phyloP scores from a whole-genome alignment of 225 moss, liverwort and hornwort species.

The Physcomitrium patens region DNA sequence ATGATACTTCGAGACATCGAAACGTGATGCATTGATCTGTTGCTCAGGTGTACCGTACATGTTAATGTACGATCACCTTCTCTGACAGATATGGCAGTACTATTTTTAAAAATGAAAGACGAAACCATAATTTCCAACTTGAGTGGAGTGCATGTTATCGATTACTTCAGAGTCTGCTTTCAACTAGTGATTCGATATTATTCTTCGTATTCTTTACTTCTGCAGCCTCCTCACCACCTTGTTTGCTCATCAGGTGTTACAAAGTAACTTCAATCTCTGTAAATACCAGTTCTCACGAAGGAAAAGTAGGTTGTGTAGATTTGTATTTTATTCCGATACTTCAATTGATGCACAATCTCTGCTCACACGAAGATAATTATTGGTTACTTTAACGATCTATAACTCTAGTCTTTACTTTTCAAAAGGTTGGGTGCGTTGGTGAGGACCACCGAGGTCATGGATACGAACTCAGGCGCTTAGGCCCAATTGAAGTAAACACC shows the following conservation, averaged over 20 bases:
- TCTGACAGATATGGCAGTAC: not conserved
- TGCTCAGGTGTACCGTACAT: not conserved
- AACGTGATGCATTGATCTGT: not conserved
- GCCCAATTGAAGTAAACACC: not conserved
- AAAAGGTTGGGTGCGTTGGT: not conserved
- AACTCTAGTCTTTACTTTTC: not conserved
- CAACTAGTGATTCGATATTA: not conserved
- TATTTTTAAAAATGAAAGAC: no score
- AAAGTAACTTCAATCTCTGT: not conserved
- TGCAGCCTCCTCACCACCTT: slow-evolving; percentile 7
- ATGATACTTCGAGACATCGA: slow-evolving; percentile 2
- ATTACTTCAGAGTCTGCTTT: not conserved
- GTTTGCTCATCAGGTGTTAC: slow-evolving; percentile 3
- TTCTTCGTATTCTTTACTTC: not conserved
- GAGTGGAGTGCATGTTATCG: not conserved
- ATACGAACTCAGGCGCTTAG: not conserved
- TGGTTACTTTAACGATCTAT: not conserved
- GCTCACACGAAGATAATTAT: not conserved
- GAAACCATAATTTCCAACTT: not conserved
- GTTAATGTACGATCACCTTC: not conserved
- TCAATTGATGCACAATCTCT: slow-evolving; percentile 1
- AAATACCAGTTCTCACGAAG: not conserved
- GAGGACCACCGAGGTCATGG: no score
- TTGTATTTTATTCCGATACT: slow-evolving; percentile 1
- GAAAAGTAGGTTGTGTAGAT: slow-evolving; percentile 29